Percentiles rank a stretch among this genome's conserved stretches.
Conservation (phyloP, 2,329 filamentous ascomycete species). For the Chaetomiaceae sp. region DNA sequence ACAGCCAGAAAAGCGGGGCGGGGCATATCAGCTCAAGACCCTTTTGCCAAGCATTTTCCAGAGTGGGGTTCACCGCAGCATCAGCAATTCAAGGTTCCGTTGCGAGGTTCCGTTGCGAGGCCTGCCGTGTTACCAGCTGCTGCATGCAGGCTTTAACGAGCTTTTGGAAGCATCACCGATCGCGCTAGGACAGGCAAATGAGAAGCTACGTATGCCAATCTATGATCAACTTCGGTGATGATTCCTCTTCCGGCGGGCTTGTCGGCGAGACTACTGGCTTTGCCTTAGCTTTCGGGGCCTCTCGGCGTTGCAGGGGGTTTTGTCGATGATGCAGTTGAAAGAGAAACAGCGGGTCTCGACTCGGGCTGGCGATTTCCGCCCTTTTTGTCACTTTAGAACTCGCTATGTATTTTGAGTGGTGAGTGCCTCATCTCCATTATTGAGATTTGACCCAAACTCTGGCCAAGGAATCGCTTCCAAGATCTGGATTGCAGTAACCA, state of each 20-base stretch:
- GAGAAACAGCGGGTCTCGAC: neutral
- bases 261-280: neutral
- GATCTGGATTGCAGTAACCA: too few species aligned
- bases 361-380: neutral
- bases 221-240: slow-evolving; percentile 1
- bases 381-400: neutral
- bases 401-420: too few species aligned
- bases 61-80: neutral
- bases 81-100: too few species aligned
- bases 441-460: too few species aligned
- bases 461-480: too few species aligned
- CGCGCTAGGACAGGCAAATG: neutral
- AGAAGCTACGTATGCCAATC: neutral
- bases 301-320: neutral
- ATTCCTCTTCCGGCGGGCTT: slow-evolving; percentile 13
- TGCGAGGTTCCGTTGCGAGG: too few species aligned
- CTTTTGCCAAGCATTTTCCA: neutral
- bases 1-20: slow-evolving; percentile 16
- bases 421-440: too few species aligned
- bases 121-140: slow-evolving; percentile 2
- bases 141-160: neutral
- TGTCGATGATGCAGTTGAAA: slow-evolving; percentile 4
- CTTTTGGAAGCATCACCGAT: slow-evolving; percentile 8
- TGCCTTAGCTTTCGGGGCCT: neutral
- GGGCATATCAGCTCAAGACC: slow-evolving; percentile 10